A percentile compares a stretch with the other conserved stretches of the same genome.
Conservation (phyloP, 139 green algal species). For the Tetraselmis chui region DNA sequence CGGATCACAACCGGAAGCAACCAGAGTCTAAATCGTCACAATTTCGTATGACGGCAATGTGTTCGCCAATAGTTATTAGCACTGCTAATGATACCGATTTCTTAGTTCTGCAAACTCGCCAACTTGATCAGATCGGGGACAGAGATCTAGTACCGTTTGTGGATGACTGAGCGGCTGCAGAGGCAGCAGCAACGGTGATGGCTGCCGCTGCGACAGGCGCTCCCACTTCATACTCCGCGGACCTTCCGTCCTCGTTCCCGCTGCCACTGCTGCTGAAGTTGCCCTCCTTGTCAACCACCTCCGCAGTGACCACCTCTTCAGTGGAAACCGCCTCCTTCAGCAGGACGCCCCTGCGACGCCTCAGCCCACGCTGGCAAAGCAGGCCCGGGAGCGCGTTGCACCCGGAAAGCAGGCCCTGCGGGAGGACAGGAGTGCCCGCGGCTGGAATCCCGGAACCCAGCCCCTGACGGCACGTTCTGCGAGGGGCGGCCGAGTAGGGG, state of each 20-base stretch:
- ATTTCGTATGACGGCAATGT: no score
- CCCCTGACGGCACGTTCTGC: no score
- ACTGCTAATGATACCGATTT: no score
- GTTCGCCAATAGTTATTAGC: no score
- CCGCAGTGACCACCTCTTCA: neutral
- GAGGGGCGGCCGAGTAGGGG: no score
- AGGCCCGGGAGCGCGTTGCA: neutral
- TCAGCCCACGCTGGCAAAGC: neutral
- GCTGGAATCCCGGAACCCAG: no score
- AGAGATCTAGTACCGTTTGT: neutral
- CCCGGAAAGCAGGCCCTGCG: neutral
- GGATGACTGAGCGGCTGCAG: no score
- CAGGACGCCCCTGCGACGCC: neutral
- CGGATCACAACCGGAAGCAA: no score
- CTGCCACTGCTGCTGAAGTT: neutral
- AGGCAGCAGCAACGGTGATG: neutral
- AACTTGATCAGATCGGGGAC: no score
- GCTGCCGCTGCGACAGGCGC: neutral
- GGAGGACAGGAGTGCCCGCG: no score
- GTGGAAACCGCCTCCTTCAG: neutral
- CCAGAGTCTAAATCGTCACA: no score
- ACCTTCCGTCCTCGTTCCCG: neutral
- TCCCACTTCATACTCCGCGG: neutral
- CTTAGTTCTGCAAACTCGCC: no score
- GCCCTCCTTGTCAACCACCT: neutral